phyloP scores from a whole-genome alignment of 257 asterid species.

The Ballota nigra region DNA sequence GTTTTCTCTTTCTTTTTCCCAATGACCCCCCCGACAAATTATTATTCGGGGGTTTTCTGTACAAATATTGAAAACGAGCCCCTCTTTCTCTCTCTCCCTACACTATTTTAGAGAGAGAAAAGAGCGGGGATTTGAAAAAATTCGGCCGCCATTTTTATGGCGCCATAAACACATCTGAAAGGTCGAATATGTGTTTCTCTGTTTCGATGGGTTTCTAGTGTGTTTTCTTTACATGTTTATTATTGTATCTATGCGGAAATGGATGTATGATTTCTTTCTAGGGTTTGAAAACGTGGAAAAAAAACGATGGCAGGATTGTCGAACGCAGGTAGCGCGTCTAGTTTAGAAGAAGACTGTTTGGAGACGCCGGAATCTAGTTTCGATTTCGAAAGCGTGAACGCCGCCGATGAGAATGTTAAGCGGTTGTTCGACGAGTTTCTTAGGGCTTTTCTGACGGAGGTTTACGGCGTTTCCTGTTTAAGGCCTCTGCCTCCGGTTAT shows the following conservation, averaged over 20 bases:
- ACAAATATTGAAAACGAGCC: constrained; percentile 39
- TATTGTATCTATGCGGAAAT: constrained; percentile 10
- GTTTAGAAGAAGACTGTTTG: constrained; percentile 36
- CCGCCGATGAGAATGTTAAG: constrained; percentile 15
- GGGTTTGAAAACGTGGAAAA: constrained; percentile 41
- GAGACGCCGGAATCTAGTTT: constrained; percentile 2
- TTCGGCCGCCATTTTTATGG: constrained; percentile 22
- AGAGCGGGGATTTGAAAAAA: constrained; percentile 40
- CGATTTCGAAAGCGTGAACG: constrained; percentile 12
- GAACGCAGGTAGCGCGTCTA: constrained; percentile 45
- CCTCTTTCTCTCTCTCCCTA: constrained; percentile 3
- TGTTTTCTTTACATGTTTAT: constrained; percentile 5
- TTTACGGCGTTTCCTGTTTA: constrained; percentile 28
- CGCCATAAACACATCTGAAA: constrained; percentile 38
- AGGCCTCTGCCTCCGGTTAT: constrained; percentile 61
- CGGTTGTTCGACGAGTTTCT: constrained; percentile 37
- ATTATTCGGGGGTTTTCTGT: constrained; percentile 29
- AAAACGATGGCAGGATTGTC: constrained; percentile 65
- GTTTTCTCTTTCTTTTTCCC: constrained; percentile 25
- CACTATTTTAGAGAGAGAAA: constrained; percentile 40
- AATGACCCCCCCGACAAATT: constrained; percentile 17
- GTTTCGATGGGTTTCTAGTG: not conserved
- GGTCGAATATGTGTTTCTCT: constrained; percentile 9
- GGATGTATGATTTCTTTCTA: constrained; percentile 34
- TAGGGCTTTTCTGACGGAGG: constrained; percentile 29